Base-by-base conservation (phyloP, 1,284 basidiomycete species). In the Austropuccinia psidii region DNA sequence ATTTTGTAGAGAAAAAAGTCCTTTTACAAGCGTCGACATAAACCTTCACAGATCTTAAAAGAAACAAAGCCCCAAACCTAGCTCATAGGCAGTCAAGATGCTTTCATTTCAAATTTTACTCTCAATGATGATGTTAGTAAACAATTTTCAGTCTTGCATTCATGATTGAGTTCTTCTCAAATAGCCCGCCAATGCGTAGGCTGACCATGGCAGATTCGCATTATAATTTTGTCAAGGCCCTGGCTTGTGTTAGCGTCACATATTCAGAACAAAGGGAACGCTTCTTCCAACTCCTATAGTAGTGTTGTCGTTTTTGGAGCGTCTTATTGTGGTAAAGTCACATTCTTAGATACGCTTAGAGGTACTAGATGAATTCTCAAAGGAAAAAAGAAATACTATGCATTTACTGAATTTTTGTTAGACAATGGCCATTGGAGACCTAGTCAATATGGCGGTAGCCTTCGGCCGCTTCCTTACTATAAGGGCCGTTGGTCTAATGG, bases 401-500 rank as follows among this genome's bases (percentile, higher is more conserved):
- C 9, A 21, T 15, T 24, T 52, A 8, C 9, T 52, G 49, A 11
- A 52, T 52, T 24, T 9, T 24, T n/a, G n/a, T 1, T 27, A 67
- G 64, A 67, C 15, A 69, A 69, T 43, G 66, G 37, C 4, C 66
- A 69, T 37, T 41, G 52, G 31, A 50, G 66, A 29, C 49, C 37
- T 1, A 37, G 29, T 17, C 37, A 33, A 19, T 69, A 43, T 29
- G 52, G 35, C 24, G 47, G 41, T 15, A 69, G 66, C 31, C 43
- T 69, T 7, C 52, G 54, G 29, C 54, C 31, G 9, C 39, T 41
- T 9, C 66, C 66, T 24, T 73, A 73, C 27, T 73, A 58, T 50
- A 29, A 66, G 1, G 72, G 72, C 41, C 60, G 72, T n/a, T 73
- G 50, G 60, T 73, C 72, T n/a, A 73, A 73, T 57, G 72, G 72